These are phyloP conservation scores for Dictyophora rubrovolvata DNA, from an alignment of 768 basidiomycete genomes.

Conservation along the genomic window DNA sequence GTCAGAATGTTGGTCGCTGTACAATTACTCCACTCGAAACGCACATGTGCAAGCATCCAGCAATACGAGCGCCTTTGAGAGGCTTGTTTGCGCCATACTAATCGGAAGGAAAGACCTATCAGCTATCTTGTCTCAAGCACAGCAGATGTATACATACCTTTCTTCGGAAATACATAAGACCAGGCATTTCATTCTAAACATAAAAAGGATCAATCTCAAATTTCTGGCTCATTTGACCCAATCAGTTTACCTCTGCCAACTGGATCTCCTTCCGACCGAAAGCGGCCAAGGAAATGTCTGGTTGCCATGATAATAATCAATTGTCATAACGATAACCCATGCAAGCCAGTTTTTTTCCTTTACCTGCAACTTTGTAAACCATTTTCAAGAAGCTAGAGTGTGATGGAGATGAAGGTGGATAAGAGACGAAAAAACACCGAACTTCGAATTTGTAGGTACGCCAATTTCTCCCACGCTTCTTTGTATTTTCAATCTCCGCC, in stretches of 20 bases:
- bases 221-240: neutral
- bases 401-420: constrained; percentile 16
- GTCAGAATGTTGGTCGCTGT: neutral
- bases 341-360: constrained; percentile 11
- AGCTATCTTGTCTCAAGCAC: constrained; percentile 11
- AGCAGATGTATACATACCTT: constrained; percentile 45
- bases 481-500: neutral
- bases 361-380: constrained; percentile 89
- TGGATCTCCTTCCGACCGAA: constrained; percentile 99
- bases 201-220: neutral
- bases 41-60: constrained; percentile 96
- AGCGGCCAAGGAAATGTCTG: constrained; percentile 93
- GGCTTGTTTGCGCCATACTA: constrained; percentile 77
- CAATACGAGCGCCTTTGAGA: constrained; percentile 89
- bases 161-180: constrained; percentile 84
- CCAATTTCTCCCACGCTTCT: neutral
- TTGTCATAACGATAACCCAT: constrained; percentile 10
- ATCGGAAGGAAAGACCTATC: neutral
- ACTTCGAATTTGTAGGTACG: neutral
- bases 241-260: constrained; percentile 78
- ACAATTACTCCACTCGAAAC: constrained; percentile 14
- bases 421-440: constrained; percentile 13
- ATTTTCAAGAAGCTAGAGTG: constrained; percentile 30
- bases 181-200: constrained; percentile 81
- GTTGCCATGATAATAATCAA: neutral